Evolutionary conservation across 2,329 filamentous ascomycete species (phyloP).

Genomic region (Alternaria viburni): DNA sequence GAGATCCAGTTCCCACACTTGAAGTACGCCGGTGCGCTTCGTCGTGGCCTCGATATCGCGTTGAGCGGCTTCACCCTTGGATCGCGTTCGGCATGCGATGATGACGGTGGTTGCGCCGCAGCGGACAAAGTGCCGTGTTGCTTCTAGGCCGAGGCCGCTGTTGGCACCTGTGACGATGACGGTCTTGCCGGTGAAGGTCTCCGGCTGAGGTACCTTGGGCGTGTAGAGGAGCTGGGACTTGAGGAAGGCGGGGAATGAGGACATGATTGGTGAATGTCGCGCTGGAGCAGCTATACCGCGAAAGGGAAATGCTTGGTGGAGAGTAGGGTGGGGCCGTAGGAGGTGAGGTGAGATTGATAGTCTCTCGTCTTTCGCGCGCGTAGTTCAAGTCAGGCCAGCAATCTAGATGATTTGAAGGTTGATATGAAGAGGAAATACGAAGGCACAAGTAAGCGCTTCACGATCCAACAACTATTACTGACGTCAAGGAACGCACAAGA

Average conservation of each 20-base stretch:
- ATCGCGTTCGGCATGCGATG: slow-evolving; percentile 49
- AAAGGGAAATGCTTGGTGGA: not conserved
- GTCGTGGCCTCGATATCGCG: slow-evolving; percentile 46
- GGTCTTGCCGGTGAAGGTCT: slow-evolving; percentile 33
- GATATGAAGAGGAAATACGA: not conserved
- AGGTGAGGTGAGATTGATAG: not conserved
- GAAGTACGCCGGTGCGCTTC: slow-evolving; percentile 38
- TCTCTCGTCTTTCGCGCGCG: not conserved
- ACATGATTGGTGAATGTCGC: not conserved
- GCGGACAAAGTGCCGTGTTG: slow-evolving; percentile 47
- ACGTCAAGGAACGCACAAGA: not conserved
- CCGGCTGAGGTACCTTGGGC: not conserved
- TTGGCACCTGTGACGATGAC: slow-evolving; percentile 57
- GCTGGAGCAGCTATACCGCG: not conserved
- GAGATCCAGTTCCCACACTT: slow-evolving; percentile 55
- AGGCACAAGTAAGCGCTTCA: not conserved
- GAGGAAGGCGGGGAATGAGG: slow-evolving; percentile 4
- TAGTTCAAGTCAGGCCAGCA: not conserved
- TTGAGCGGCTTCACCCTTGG: slow-evolving; percentile 50
- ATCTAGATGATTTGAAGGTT: not conserved
- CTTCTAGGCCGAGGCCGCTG: slow-evolving; percentile 41
- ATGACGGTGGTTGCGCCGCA: slow-evolving; percentile 48
- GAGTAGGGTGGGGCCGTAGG: not conserved
- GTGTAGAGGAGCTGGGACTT: slow-evolving; percentile 4
- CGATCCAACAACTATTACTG: not conserved